Conservation (phyloP, 1,139 yeast genomes). For the Zygosaccharomyces pseudobailii region DNA sequence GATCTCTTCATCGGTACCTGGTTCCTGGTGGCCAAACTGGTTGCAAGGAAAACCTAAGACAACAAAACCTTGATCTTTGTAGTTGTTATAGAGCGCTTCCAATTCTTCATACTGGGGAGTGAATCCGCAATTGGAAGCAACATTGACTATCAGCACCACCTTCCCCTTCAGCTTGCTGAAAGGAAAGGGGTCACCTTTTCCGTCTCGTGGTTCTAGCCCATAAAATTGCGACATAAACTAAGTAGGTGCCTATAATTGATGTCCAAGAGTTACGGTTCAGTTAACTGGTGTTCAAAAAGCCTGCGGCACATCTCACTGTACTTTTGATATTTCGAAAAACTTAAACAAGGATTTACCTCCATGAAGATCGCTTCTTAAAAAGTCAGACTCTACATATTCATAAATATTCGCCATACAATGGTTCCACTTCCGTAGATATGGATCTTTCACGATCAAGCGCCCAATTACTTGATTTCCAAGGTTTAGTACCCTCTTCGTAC, state of each 20-base stretch:
- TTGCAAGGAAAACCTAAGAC: conserved; percentile 86
- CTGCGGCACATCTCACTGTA: neutral
- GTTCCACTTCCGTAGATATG: neutral
- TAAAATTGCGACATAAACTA: conserved; percentile 37
- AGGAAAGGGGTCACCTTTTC: conserved; percentile 50
- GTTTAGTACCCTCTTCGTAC: conserved; percentile 40
- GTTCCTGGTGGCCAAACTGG: conserved; percentile 85
- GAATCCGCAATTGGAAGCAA: conserved; percentile 63
- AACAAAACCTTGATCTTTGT: conserved; percentile 60
- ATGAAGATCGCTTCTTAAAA: neutral
- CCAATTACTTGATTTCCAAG: conserved; percentile 44
- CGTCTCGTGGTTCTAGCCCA: conserved; percentile 46
- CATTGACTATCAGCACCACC: conserved; percentile 78
- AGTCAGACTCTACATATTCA: neutral
- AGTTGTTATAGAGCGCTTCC: conserved; percentile 69
- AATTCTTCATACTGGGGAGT: conserved; percentile 64
- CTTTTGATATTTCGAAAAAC: neutral
- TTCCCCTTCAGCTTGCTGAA: conserved; percentile 68
- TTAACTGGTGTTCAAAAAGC: neutral
- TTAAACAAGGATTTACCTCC: neutral
- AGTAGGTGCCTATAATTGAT: no score
- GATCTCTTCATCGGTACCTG: conserved; percentile 57
- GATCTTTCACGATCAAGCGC: conserved; percentile 36
- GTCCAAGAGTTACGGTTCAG: no score
- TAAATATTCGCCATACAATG: neutral